Evolutionary conservation across 352 stramenopile genomes (phyloP).

Genomic region (Globisporangium paroecandrum): DNA sequence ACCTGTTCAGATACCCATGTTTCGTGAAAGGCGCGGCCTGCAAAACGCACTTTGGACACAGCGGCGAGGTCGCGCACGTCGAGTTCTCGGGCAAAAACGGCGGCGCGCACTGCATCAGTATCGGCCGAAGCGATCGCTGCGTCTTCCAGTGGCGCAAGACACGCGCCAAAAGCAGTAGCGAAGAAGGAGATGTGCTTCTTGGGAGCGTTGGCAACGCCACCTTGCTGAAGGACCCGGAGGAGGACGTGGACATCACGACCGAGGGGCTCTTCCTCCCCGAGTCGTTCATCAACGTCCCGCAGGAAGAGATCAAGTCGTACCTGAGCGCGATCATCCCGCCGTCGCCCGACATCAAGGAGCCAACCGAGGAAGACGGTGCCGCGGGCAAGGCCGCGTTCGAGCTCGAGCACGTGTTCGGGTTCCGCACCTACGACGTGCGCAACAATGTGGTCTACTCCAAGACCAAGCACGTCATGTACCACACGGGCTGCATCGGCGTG

Average conservation of each 20-base stretch:
- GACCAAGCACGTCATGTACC: constrained; percentile 62
- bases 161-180: constrained; percentile 15
- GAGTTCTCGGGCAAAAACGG: constrained; percentile 34
- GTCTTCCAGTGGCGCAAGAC: constrained; percentile 70
- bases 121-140: constrained; percentile 51
- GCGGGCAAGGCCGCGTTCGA: constrained; percentile 37
- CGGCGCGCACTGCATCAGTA: constrained; percentile 54
- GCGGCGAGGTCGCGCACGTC: constrained; percentile 43
- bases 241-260: constrained; percentile 45
- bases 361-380: constrained; percentile 33
- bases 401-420: constrained; percentile 67
- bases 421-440: constrained; percentile 52
- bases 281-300: constrained; percentile 48
- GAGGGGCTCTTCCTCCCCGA: constrained; percentile 60
- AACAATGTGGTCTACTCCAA: constrained; percentile 61
- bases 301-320: constrained; percentile 60
- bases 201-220: constrained; percentile 16
- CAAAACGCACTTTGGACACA: constrained; percentile 58
- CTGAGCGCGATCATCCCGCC: constrained; percentile 61
- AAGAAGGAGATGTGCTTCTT: background rate
- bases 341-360: constrained; percentile 30
- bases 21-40: constrained; percentile 54
- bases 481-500: constrained; percentile 55
- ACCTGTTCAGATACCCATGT: constrained; percentile 56
- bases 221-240: constrained; percentile 48